Conservation (phyloP, 176 grass and related monocot species). For the Aegilops umbellulata region DNA sequence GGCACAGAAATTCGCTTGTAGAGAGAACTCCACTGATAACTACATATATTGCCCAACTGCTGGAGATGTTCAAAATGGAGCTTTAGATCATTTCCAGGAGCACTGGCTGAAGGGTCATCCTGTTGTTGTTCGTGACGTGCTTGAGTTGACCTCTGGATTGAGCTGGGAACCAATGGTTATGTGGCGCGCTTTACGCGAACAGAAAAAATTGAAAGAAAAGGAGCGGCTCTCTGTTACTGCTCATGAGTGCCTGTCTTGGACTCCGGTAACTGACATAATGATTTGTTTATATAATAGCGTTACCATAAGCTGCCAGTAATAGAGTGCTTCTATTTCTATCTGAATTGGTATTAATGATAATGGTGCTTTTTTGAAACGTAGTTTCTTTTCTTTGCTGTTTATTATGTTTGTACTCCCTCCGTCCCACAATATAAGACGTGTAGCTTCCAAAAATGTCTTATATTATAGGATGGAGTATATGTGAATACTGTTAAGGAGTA, state of each 20-base stretch:
- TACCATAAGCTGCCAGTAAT: too few relatives aligned
- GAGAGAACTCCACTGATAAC: constrained; percentile 64
- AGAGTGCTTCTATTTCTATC: background rate
- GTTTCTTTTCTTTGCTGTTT: too few relatives aligned
- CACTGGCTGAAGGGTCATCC: constrained; percentile 86
- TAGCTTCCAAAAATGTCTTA: too few relatives aligned
- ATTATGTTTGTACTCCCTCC: too few relatives aligned
- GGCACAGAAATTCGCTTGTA: constrained; percentile 39
- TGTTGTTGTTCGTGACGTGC: constrained; percentile 69
- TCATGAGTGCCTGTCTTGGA: constrained; percentile 62
- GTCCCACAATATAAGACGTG: too few relatives aligned
- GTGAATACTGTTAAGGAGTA: too few relatives aligned
- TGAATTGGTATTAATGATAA: too few relatives aligned
- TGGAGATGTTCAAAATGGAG: constrained; percentile 44
- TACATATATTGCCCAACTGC: constrained; percentile 66
- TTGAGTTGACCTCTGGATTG: constrained; percentile 72
- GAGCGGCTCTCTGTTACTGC: constrained; percentile 55
- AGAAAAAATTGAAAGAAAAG: constrained; percentile 53
- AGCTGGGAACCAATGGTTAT: constrained; percentile 99
- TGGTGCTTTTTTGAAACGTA: too few relatives aligned
- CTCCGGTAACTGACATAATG: constrained; percentile 33
- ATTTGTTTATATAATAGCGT: too few relatives aligned
- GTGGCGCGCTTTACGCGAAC: constrained; percentile 90
- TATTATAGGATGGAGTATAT: too few relatives aligned
- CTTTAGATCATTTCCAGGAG: constrained; percentile 74